A percentile compares a stretch with the other conserved stretches of the same genome.
These are phyloP conservation scores for Phytophthora kernoviae DNA, from an alignment of 352 stramenopile species.

Conservation along the genomic window DNA sequence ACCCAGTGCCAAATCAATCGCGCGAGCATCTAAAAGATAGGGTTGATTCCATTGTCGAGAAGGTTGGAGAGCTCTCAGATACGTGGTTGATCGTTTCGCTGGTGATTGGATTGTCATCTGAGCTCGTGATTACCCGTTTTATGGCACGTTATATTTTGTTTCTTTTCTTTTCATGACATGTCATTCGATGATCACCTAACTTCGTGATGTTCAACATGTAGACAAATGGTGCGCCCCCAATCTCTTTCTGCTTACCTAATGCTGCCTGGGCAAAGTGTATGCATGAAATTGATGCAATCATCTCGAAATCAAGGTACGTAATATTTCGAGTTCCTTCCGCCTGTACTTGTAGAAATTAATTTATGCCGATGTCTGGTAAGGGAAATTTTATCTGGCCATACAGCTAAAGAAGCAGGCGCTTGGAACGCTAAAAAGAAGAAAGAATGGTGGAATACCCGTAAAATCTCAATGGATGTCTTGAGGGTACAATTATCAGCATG, in stretches of 20 bases:
- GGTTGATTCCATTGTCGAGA: constrained; percentile 14
- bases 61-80: constrained; percentile 39
- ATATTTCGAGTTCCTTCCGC: neutral
- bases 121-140: constrained; percentile 55
- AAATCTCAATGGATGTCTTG: constrained; percentile 59
- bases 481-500: constrained; percentile 41
- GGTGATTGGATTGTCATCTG: constrained; percentile 40
- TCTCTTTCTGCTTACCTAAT: constrained; percentile 56
- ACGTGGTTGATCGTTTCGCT: constrained; percentile 54
- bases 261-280: constrained; percentile 48
- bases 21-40: constrained; percentile 25
- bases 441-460: constrained; percentile 77
- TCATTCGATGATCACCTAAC: constrained; percentile 10
- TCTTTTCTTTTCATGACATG: neutral
- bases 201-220: constrained; percentile 17
- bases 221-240: constrained; percentile 43
- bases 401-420: constrained; percentile 48
- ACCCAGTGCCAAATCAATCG: constrained; percentile 3
- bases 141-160: constrained; percentile 36
- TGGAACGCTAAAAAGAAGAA: constrained; percentile 73
- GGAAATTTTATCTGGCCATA: constrained; percentile 63
- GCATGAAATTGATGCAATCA: constrained; percentile 51
- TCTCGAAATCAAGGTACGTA: constrained; percentile 63
- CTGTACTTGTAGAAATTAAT: neutral
- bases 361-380: constrained; percentile 25